These are phyloP conservation scores for Diaporthe ampelina DNA, from an alignment of 2,329 filamentous ascomycete genomes.

Conservation along the genomic window DNA sequence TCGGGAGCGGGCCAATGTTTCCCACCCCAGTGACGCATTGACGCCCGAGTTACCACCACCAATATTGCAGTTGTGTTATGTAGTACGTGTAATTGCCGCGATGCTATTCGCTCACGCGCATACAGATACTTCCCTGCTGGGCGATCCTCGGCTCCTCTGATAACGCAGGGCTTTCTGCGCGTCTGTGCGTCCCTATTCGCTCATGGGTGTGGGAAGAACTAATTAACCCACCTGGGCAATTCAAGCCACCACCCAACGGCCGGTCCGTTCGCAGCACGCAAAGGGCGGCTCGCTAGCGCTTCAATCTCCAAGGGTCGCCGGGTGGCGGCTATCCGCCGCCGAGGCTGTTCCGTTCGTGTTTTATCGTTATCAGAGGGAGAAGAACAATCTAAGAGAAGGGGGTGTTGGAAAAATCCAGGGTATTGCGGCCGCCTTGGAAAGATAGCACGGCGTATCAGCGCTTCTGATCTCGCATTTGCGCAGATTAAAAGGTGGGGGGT, in stretches of 20 bases:
- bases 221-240: neutral
- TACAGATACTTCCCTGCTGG: neutral
- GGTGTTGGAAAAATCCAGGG: neutral
- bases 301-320: neutral
- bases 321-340: constrained; percentile 19
- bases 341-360: constrained; percentile 4
- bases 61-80: neutral
- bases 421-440: neutral
- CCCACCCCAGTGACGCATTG: neutral
- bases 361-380: neutral
- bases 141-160: neutral
- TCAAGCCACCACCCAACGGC: constrained; percentile 10
- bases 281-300: neutral
- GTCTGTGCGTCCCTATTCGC: neutral
- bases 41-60: neutral
- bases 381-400: neutral
- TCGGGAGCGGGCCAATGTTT: too few relatives aligned
- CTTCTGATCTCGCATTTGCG: neutral
- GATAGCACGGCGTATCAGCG: neutral
- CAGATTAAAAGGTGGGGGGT: neutral
- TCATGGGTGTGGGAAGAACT: neutral
- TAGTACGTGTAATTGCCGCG: neutral
- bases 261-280: constrained; percentile 1
- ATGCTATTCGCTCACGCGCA: neutral
- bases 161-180: neutral